A percentile compares a stretch with the other conserved stretches of the same genome.
Conservation (phyloP, 108 stramenopile species). For the Schizochytrium sp. region DNA sequence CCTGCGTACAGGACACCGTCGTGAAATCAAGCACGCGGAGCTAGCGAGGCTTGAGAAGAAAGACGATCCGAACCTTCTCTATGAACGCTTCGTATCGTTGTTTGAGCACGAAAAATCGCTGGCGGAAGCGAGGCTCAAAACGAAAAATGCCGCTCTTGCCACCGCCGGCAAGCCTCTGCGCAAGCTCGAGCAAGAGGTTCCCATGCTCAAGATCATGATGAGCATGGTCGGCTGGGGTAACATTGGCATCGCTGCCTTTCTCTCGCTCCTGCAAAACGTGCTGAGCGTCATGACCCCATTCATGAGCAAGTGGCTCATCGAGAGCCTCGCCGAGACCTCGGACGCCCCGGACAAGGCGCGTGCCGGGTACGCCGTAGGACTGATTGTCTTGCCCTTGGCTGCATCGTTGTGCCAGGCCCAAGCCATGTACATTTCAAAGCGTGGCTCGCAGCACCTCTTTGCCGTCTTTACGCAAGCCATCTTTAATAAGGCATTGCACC, state of each 20-base stretch:
- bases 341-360: neutral
- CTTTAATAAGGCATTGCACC: neutral
- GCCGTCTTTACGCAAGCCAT: constrained; percentile 5
- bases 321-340: neutral
- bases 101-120: neutral
- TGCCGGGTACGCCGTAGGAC: neutral
- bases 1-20: neutral
- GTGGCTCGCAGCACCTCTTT: constrained; percentile 2
- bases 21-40: neutral
- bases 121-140: neutral
- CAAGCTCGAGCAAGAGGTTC: neutral
- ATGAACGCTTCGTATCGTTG: neutral
- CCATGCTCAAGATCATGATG: neutral
- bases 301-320: constrained; percentile 4
- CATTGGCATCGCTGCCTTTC: neutral
- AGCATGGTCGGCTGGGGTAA: neutral
- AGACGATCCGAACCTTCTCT: neutral
- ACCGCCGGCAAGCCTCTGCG: neutral
- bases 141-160: neutral
- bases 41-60: neutral
- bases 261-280: neutral
- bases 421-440: neutral
- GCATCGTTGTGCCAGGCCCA: neutral
- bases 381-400: neutral
- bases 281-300: neutral